A percentile compares a stretch with the other conserved stretches of the same genome.
phyloP scores from a whole-genome alignment of 192 early-diverging fungal genomes.

The Dissophora globulifera region DNA sequence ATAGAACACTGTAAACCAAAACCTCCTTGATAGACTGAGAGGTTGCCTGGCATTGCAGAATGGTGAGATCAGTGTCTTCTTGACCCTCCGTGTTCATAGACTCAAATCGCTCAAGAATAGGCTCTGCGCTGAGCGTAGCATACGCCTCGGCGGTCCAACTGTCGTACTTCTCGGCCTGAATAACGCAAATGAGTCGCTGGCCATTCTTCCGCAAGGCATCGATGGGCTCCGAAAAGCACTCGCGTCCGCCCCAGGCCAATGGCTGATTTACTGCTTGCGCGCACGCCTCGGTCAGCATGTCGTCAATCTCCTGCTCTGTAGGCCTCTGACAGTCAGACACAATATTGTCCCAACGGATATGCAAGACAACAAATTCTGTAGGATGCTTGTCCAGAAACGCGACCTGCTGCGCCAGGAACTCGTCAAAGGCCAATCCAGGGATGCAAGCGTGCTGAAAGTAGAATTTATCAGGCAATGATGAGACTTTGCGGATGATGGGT shows the following conservation, averaged over 20 bases:
- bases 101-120: constrained; percentile 23
- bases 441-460: constrained; percentile 39
- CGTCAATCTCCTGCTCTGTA: constrained; percentile 2
- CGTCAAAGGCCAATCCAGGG: constrained; percentile 30
- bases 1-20: constrained; percentile 24
- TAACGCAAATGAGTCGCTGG: constrained; percentile 17
- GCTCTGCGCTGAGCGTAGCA: constrained; percentile 12
- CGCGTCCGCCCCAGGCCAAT: constrained; percentile 18
- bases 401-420: constrained; percentile 19
- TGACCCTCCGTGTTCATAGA: constrained; percentile 36
- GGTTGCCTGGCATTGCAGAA: constrained; percentile 31
- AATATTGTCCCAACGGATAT: constrained; percentile 32
- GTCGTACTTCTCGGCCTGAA: constrained; percentile 31
- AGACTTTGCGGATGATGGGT: constrained; percentile 23
- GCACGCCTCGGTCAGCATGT: constrained; percentile 21
- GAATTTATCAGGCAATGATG: constrained; percentile 18
- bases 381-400: constrained; percentile 17
- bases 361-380: constrained; percentile 26
- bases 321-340: constrained; percentile 16
- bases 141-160: constrained; percentile 26
- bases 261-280: not conserved
- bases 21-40: constrained; percentile 43
- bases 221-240: constrained; percentile 24
- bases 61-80: constrained; percentile 14
- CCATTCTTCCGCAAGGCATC: constrained; percentile 9